phyloP scores from a whole-genome alignment of 176 grass and related monocot genomes.

The Raddia distichophylla region DNA sequence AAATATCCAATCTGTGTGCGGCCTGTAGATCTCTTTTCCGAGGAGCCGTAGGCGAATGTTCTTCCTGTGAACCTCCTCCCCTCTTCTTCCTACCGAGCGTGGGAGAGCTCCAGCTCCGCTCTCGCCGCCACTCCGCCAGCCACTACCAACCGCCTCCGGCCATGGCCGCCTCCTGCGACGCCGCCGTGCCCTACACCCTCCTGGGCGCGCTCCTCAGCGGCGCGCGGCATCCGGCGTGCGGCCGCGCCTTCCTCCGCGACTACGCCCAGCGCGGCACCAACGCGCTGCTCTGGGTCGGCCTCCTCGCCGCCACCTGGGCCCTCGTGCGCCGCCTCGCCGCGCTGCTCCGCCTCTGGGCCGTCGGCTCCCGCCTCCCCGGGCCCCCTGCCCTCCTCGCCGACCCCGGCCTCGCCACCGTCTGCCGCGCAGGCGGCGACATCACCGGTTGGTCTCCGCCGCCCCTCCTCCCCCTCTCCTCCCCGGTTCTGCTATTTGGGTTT shows the following conservation, averaged over 20 bases:
- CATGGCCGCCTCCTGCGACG: slow-evolving; percentile 38
- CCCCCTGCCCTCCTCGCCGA: slow-evolving; percentile 48
- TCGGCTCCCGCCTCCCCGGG: slow-evolving; percentile 70
- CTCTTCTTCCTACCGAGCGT: slow-evolving; percentile 10
- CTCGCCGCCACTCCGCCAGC: background rate
- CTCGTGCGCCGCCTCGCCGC: slow-evolving; percentile 53
- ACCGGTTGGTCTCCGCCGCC: slow-evolving; percentile 52
- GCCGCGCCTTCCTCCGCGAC: slow-evolving; percentile 63
- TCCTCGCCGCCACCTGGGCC: slow-evolving; percentile 60
- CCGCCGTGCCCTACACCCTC: slow-evolving; percentile 69
- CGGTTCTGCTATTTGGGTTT: background rate
- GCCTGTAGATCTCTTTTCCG: slow-evolving; percentile 18
- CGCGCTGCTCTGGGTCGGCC: slow-evolving; percentile 70
- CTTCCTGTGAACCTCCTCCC: background rate
- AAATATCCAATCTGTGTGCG: background rate
- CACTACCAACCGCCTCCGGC: background rate
- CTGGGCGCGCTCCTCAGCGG: slow-evolving; percentile 67
- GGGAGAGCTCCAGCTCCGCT: slow-evolving; percentile 37
- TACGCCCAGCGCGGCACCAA: slow-evolving; percentile 80
- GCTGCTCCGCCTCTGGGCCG: slow-evolving; percentile 64
- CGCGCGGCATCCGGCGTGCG: slow-evolving; percentile 46
- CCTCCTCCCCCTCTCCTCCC: background rate
- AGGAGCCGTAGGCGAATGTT: slow-evolving; percentile 43
- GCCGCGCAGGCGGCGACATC: slow-evolving; percentile 61
- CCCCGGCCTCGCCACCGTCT: slow-evolving; percentile 41